These are phyloP conservation scores for Leccinum truebloodii DNA, from an alignment of 768 basidiomycete species.

Conservation along the genomic window DNA sequence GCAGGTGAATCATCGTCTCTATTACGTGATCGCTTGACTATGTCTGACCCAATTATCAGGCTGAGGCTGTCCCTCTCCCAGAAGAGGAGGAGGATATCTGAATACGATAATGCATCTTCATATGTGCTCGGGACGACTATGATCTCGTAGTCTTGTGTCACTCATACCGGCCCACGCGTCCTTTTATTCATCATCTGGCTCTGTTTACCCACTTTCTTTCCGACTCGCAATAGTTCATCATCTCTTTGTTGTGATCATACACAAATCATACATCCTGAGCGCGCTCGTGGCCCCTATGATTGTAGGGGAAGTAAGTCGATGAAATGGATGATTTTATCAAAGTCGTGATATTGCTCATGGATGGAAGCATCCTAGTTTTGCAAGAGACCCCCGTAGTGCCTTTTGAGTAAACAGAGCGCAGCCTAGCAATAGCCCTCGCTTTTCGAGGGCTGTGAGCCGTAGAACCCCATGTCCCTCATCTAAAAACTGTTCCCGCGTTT, in stretches of 20 bases:
- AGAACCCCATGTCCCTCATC: conserved; percentile 11
- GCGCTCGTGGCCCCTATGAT: conserved; percentile 3
- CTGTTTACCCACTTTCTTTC: conserved; percentile 22
- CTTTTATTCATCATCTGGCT: conserved; percentile 21
- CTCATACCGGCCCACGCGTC: conserved; percentile 16
- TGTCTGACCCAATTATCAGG: conserved; percentile 45
- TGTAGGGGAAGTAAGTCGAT: conserved; percentile 7
- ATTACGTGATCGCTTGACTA: neutral
- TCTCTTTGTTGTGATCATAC: conserved; percentile 29
- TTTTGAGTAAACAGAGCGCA: conserved; percentile 8
- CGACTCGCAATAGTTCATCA: conserved; percentile 25
- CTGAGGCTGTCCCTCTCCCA: conserved; percentile 90
- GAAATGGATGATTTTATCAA: conserved; percentile 1
- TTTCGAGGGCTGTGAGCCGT: conserved; percentile 26
- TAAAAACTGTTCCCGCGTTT: conserved; percentile 18
- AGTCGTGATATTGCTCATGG: neutral
- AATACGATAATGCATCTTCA: conserved; percentile 23
- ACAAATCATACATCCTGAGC: conserved; percentile 17
- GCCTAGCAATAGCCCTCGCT: conserved; percentile 15
- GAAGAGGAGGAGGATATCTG: conserved; percentile 94
- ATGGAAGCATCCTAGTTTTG: neutral
- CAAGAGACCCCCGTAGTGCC: conserved; percentile 3
- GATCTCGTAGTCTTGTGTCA: conserved; percentile 23
- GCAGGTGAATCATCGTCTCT: conserved; percentile 43
- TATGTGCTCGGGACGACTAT: conserved; percentile 23